A percentile compares a stretch with the other conserved stretches of the same genome.
These are phyloP conservation scores for Lactuca saligna DNA, from an alignment of 129 eudicot genomes.

Conservation along the genomic window DNA sequence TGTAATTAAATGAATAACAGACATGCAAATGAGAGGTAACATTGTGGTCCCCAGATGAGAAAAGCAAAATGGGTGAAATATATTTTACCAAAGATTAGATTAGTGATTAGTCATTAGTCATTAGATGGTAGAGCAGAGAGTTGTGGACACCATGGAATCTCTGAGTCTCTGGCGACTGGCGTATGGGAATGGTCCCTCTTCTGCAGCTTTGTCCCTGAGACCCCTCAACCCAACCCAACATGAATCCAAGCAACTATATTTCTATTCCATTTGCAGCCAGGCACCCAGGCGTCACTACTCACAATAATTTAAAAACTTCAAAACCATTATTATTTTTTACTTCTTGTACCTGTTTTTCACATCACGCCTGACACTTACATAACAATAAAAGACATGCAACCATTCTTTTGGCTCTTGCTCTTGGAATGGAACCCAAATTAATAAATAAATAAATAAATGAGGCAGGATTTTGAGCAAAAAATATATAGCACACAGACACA, in stretches of 20 bases:
- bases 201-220: slow-evolving; percentile 15
- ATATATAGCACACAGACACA: too few relatives aligned
- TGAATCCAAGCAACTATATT: slow-evolving; percentile 15
- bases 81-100: slow-evolving; percentile 16
- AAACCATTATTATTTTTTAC: slow-evolving; percentile 8
- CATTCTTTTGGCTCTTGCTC: background rate
- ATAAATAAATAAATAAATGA: too few relatives aligned
- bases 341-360: background rate
- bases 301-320: too few relatives aligned
- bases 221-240: background rate
- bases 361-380: slow-evolving; percentile 11
- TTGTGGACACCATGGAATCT: slow-evolving; percentile 16
- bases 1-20: too few relatives aligned
- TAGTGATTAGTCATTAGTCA: too few relatives aligned
- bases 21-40: background rate
- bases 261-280: slow-evolving; percentile 6
- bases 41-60: slow-evolving; percentile 10
- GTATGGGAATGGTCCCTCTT: slow-evolving; percentile 14
- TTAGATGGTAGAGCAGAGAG: background rate
- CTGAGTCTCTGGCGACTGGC: background rate
- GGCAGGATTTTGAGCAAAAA: background rate
- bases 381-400: background rate
- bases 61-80: slow-evolving; percentile 1
- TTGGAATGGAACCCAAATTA: background rate
- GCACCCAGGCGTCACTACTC: slow-evolving; percentile 1